Evolutionary conservation across 31 red algal genomes (phyloP), one percentile per base, ranked within the genome.

Genomic region (Odonthalia washingtoniensis): DNA sequence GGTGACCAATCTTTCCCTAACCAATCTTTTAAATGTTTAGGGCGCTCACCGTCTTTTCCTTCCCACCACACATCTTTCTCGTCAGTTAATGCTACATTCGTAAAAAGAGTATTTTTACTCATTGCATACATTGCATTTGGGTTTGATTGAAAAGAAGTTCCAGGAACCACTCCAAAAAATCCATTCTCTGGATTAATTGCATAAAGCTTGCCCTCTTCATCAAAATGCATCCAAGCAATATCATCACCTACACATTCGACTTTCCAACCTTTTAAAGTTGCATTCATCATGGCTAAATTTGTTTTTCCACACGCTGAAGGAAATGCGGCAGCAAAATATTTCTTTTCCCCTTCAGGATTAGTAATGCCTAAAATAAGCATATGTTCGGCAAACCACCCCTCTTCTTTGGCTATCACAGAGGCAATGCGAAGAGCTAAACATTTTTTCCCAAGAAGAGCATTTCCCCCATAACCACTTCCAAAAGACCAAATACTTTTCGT

Each of bases 101-200:
- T 67, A 35, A 67, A 67, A 67, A 67, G 27, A 35, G 30, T 33
- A 35, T 67, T 67, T 33, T 30, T 35, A 33, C 33, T 67, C 64
- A 67, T 67, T 30, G 64, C 27, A 33, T 67, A 30, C 64, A 67
- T 67, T 35, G 64, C 64, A 35, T 30, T 67, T 30, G 64, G 64
- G 64, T 67, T 67, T 30, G 64, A 67, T 30, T 67, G 30, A 30
- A 30, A 67, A 33, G 64, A 67, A 35, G 64, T 67, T 35, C 64
- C 64, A 33, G 64, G 64, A 30, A 35, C 64, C 30, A 67, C 64
- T 30, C 64, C 64, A 35, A 67, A 67, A 35, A 33, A 67, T 67
- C 64, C 64, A 33, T 30, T 67, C 64, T 67, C 64, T 30, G 64
- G 64, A 67, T 67, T 67, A 67, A 67, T 67, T 67, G 64, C 64